phyloP scores from a whole-genome alignment of 768 basidiomycete genomes.

The Kwoniella dendrophila region DNA sequence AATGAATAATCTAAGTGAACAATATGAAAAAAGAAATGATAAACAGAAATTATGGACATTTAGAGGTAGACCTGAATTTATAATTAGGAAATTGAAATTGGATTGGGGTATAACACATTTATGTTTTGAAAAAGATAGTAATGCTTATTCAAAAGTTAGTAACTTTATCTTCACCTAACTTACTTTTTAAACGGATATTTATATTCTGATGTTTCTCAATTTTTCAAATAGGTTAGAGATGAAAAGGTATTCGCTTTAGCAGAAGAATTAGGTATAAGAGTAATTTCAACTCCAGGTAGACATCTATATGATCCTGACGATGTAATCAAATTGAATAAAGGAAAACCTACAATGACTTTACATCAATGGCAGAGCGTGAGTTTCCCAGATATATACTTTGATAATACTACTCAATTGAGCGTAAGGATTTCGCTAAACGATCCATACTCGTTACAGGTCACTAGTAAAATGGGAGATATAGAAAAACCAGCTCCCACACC shows the following conservation, averaged over 20 bases:
- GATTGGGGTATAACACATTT: slow-evolving; percentile 58
- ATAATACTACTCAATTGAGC: neutral
- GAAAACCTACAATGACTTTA: slow-evolving; percentile 53
- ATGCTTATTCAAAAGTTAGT: slow-evolving; percentile 48
- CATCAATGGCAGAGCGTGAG: slow-evolving; percentile 53
- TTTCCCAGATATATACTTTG: neutral
- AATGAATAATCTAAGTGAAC: slow-evolving; percentile 48
- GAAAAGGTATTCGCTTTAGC: slow-evolving; percentile 43
- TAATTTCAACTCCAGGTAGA: slow-evolving; percentile 54
- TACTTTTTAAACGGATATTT: no score
- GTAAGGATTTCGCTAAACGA: neutral
- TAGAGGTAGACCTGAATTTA: slow-evolving; percentile 50
- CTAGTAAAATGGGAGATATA: slow-evolving; percentile 45
- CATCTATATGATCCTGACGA: slow-evolving; percentile 55
- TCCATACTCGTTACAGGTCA: slow-evolving; percentile 28
- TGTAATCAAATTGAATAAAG: slow-evolving; percentile 50
- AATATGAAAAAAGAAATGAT: slow-evolving; percentile 48
- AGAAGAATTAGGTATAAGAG: slow-evolving; percentile 43
- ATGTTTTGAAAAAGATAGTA: slow-evolving; percentile 52
- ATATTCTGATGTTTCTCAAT: no score
- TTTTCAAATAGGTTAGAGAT: slow-evolving; percentile 38
- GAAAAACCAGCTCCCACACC: slow-evolving; percentile 42
- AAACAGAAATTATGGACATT: slow-evolving; percentile 54
- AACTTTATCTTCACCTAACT: neutral
- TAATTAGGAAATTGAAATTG: slow-evolving; percentile 50